Base-by-base conservation (phyloP, 306 rosid species). In the Castanea sativa region DNA sequence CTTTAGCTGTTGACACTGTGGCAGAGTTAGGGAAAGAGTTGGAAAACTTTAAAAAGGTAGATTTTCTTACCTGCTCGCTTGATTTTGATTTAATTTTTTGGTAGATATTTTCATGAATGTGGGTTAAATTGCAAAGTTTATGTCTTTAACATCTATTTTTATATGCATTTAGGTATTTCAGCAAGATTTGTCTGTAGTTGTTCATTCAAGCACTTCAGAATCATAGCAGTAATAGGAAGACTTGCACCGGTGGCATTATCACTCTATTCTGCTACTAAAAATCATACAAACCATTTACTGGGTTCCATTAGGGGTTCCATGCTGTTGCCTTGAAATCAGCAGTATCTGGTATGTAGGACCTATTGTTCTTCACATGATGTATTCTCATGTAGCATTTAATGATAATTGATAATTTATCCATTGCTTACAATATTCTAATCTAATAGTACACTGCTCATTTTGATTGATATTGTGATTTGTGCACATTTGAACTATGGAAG, bases 11-110 rank as follows among this genome's bases (percentile, higher is more conserved):
- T 58, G 69, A 71, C 71, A 52, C 33, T 8, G 58, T 38, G 20
- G 79, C 74, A 20, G 88, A 79, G 20, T 64, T 73, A 43, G 79
- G 75, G 68, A 41, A 43, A 70, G 88, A 85, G 73, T 33, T 82
- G 55, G 64, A 79, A 43, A 21, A 67, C 68, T 76, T 85, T 59
- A 82, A 79, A 55, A 61, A 12, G 78, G 88, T 82, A 73, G n/a
- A 49, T 8, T 38, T 52, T 55, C 33, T 53, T 25, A 4, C 12
- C 9, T 23, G 53, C 57, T 35, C 6, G 20, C 16, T 7, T 55
- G 27, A 1, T 23, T 43, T 5, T 27, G 13, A 63, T 77, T 21
- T 69, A 11, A 23, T 73, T 33, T 33, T 72, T 68, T 59, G 63
- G 52, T 7, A 58, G 33, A 6, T 56, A 33, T 41, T 57, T 29